These are phyloP conservation scores for Tolypocladium pustulatum DNA, from an alignment of 2,329 filamentous ascomycete species.

Conservation along the genomic window DNA sequence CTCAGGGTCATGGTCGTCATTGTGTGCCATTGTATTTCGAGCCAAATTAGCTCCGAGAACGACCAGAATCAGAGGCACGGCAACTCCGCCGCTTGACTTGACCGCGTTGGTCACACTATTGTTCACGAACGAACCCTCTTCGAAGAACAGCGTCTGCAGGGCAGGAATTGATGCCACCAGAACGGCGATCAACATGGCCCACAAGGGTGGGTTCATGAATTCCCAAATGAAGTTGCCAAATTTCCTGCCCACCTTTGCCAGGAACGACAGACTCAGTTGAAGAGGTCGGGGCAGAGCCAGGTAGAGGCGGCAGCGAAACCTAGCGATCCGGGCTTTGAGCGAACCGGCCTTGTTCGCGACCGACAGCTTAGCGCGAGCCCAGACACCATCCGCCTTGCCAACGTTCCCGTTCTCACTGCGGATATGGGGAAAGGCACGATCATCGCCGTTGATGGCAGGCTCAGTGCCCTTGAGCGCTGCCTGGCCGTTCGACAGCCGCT, in stretches of 20 bases:
- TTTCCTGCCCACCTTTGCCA: constrained; percentile 26
- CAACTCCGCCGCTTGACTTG: constrained; percentile 75
- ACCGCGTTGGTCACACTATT: constrained; percentile 90
- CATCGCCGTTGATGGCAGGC: constrained; percentile 18
- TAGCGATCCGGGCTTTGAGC: constrained; percentile 11
- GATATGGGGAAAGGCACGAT: constrained; percentile 50
- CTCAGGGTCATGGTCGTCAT: constrained; percentile 54
- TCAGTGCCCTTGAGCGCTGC: constrained; percentile 15
- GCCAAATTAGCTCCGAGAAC: constrained; percentile 92
- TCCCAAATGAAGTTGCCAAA: constrained; percentile 64
- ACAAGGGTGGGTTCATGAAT: constrained; percentile 97
- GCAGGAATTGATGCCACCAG: constrained; percentile 78
- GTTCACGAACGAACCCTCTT: constrained; percentile 77
- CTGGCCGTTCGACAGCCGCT: constrained; percentile 13
- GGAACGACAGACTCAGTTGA: constrained; percentile 21
- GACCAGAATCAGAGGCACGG: constrained; percentile 89
- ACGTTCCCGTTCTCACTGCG: constrained; percentile 30
- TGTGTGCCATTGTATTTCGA: constrained; percentile 71
- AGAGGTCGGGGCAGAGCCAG: constrained; percentile 30
- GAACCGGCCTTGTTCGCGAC: constrained; percentile 16
- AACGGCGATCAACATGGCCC: constrained; percentile 91
- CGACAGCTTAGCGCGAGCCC: constrained; percentile 23
- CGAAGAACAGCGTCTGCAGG: constrained; percentile 79
- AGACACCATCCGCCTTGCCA: constrained; percentile 19
- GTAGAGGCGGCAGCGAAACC: constrained; percentile 17